phyloP scores from a whole-genome alignment of 2,329 filamentous ascomycete genomes.

The Xenosphaeropsis pyriputrescens region DNA sequence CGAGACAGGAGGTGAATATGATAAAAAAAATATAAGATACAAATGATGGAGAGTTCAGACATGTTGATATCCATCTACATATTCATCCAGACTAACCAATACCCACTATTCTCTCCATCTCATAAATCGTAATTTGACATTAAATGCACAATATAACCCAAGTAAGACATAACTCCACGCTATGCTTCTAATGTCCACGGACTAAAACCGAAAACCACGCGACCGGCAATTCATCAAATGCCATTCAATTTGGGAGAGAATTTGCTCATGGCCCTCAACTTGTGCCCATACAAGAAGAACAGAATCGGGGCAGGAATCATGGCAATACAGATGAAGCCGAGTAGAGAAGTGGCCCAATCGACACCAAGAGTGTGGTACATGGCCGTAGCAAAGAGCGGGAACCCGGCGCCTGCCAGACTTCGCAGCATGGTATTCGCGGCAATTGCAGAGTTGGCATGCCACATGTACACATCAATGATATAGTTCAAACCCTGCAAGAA shows the following conservation, averaged over 20 bases:
- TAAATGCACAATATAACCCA: too few relatives aligned
- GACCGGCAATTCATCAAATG: too few relatives aligned
- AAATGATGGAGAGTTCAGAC: too few relatives aligned
- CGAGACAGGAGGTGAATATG: too few relatives aligned
- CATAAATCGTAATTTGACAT: too few relatives aligned
- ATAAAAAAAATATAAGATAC: too few relatives aligned
- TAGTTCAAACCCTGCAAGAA: slow-evolving; percentile 75
- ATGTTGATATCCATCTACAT: too few relatives aligned
- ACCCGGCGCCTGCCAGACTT: slow-evolving; percentile 52
- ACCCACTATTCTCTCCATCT: too few relatives aligned
- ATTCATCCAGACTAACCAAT: too few relatives aligned
- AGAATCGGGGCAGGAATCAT: slow-evolving; percentile 42
- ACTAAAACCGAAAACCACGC: too few relatives aligned
- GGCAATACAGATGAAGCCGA: slow-evolving; percentile 38
- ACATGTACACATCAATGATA: slow-evolving; percentile 57
- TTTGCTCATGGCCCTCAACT: slow-evolving; percentile 13
- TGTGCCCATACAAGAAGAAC: slow-evolving; percentile 24
- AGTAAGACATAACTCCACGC: too few relatives aligned
- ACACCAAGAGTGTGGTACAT: slow-evolving; percentile 56
- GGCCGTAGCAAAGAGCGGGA: slow-evolving; percentile 56
- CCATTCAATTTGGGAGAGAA: slow-evolving; percentile 1
- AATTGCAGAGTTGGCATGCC: slow-evolving; percentile 65
- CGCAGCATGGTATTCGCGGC: slow-evolving; percentile 66
- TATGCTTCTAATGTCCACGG: too few relatives aligned
- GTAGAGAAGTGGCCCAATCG: slow-evolving; percentile 51